Evolutionary conservation across 129 eudicot species (phyloP).

Genomic region (Escallonia rubra): DNA sequence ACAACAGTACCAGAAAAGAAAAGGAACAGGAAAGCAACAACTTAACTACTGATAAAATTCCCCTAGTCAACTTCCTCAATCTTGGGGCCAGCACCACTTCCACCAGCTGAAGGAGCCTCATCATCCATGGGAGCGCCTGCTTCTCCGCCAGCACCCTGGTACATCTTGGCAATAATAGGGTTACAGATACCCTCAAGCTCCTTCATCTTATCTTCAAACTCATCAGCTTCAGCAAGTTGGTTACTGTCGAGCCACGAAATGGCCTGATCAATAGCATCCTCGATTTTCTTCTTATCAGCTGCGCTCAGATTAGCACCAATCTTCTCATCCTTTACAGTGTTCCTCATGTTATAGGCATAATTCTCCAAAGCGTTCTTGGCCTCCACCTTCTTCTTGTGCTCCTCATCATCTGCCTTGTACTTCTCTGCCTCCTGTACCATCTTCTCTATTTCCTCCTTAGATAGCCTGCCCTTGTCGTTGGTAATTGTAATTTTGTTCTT

Average conservation of each 20-base stretch:
- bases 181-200: slow-evolving; percentile 9
- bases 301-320: background rate
- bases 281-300: slow-evolving; percentile 2
- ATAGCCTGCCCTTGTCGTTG: slow-evolving; percentile 7
- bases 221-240: slow-evolving; percentile 5
- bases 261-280: background rate
- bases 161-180: slow-evolving; percentile 9
- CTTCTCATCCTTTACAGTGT: slow-evolving; percentile 5
- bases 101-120: slow-evolving; percentile 1
- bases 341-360: background rate
- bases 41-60: background rate
- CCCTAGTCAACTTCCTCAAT: slow-evolving; percentile 8
- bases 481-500: slow-evolving; percentile 10
- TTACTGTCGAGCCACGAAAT: background rate
- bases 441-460: slow-evolving; percentile 8
- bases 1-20: too few species aligned
- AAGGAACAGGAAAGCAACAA: background rate
- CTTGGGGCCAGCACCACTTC: slow-evolving; percentile 14
- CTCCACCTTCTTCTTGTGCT: slow-evolving; percentile 2
- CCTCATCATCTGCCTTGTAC: slow-evolving; percentile 10
- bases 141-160: slow-evolving; percentile 2
- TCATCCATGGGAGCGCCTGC: slow-evolving; percentile 1
- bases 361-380: slow-evolving; percentile 4
- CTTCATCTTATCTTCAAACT: slow-evolving; percentile 10
- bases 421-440: slow-evolving; percentile 11